Evolutionary conservation across 2,329 filamentous ascomycete species (phyloP), one percentile per base, ranked within the genome.

Genomic region (Celoporthe dispersa): DNA sequence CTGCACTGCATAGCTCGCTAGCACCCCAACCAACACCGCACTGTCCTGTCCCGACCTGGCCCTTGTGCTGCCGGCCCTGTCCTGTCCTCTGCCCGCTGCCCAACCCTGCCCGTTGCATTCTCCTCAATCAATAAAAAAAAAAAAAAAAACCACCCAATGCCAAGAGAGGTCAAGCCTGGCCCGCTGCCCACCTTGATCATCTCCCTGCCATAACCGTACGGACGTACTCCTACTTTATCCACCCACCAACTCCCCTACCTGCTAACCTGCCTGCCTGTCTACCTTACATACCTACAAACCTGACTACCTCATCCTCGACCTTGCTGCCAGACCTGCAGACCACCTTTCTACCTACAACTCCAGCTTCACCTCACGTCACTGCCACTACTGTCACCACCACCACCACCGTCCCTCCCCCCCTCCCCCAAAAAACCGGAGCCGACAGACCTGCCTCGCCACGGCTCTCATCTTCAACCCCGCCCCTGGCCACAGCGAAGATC

Each of bases 101-200:
- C 66, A 55, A 31, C 51, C 64, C 64, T 55, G 31, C 33, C 60
- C n/a, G n/a, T 39, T 62, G 60, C 37, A 44, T 44, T 37, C 28
- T 62, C 60, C 60, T 62, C 60, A 62, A 62, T 62, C 60, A 62
- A n/a, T n/a, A n/a, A n/a, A n/a, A n/a, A n/a, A n/a, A n/a, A n/a
- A n/a, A n/a, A n/a, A n/a, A n/a, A 60, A 62, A 16, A 16, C 37
- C 37, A 39, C 35, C 35, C 35, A 39, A n/a, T 5, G 25, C 57
- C 35, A 19, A 41, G 35, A 28, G 35, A 41, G 35, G 60, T 28
- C 60, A 37, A 62, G 60, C 60, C 60, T 44, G 39, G 60, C 60
- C 60, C 35, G 37, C 31, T 44, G 39, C 35, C 60, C 35, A 41
- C 60, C 60, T 62, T n/a, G 60, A 62, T 62, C 60, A 62, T 25